These are phyloP conservation scores for Clonostachys byssicola DNA, from an alignment of 2,329 filamentous ascomycete genomes.

Conservation along the genomic window DNA sequence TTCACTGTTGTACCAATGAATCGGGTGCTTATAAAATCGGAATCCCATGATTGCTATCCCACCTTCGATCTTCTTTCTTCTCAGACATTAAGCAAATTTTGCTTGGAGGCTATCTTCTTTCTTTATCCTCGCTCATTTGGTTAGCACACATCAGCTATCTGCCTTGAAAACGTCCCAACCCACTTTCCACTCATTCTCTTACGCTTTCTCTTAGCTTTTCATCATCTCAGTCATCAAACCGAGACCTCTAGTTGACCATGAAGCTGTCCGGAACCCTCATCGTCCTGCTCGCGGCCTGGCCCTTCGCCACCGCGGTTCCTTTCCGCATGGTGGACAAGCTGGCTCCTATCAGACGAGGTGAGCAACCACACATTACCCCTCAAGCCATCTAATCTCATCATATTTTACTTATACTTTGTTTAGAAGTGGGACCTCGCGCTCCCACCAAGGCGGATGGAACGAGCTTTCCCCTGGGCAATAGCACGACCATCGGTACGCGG, in stretches of 20 bases:
- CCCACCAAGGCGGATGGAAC: background rate
- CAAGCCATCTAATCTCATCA: background rate
- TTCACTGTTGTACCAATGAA: too few relatives aligned
- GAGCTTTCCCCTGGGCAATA: too few relatives aligned
- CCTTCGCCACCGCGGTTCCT: constrained; percentile 9
- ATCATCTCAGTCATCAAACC: background rate
- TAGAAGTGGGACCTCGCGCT: background rate
- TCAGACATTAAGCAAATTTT: too few relatives aligned
- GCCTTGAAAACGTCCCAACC: background rate
- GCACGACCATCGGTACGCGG: too few relatives aligned
- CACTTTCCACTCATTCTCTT: background rate
- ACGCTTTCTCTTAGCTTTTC: too few relatives aligned
- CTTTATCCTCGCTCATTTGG: background rate
- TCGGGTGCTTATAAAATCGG: too few relatives aligned
- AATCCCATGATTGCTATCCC: too few relatives aligned
- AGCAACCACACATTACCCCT: too few relatives aligned
- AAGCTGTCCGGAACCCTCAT: constrained; percentile 12
- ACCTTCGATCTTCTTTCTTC: too few relatives aligned
- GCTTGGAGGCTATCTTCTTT: too few relatives aligned
- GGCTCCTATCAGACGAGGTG: background rate
- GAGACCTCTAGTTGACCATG: constrained; percentile 8
- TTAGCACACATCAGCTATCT: background rate
- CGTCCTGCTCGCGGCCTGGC: constrained; percentile 8
- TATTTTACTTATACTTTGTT: background rate
- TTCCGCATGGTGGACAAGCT: constrained; percentile 3